phyloP scores from a whole-genome alignment of 805 yeast genomes.

The Lipomyces yamadae region DNA sequence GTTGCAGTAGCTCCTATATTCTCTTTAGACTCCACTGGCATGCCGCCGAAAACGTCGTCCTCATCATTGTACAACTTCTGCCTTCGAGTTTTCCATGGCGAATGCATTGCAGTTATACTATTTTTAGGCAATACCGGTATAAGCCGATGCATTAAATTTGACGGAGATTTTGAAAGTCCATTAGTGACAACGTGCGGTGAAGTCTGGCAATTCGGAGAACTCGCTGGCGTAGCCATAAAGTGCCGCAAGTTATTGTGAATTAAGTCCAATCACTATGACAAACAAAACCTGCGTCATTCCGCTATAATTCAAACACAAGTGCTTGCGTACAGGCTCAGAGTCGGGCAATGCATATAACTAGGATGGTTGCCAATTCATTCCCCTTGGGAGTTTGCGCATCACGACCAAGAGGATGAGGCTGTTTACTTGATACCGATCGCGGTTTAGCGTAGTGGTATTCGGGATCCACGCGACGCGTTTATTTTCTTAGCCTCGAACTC shows the following conservation, averaged over 20 bases:
- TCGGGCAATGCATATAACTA: background rate
- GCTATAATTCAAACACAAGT: background rate
- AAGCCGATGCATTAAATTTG: background rate
- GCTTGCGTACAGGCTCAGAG: background rate
- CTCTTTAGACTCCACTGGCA: background rate
- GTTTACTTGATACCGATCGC: background rate
- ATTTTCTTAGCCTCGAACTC: too few species aligned
- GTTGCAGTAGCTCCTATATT: background rate
- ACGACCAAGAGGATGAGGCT: background rate
- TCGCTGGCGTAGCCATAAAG: background rate
- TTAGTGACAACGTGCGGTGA: background rate
- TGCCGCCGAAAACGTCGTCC: slow-evolving; percentile 14
- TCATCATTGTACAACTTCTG: slow-evolving; percentile 13
- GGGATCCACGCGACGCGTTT: background rate
- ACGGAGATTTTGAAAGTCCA: background rate
- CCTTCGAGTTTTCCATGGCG: background rate
- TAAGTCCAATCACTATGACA: background rate
- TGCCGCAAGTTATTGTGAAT: background rate
- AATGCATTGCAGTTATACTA: background rate
- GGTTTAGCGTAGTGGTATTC: background rate
- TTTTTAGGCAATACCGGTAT: background rate
- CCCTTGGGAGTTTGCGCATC: background rate
- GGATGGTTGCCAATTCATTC: background rate
- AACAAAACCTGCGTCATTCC: background rate
- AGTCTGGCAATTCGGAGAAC: background rate